Evolutionary conservation across 306 rosid genomes (phyloP).

Genomic region (Gleditsia sinensis): DNA sequence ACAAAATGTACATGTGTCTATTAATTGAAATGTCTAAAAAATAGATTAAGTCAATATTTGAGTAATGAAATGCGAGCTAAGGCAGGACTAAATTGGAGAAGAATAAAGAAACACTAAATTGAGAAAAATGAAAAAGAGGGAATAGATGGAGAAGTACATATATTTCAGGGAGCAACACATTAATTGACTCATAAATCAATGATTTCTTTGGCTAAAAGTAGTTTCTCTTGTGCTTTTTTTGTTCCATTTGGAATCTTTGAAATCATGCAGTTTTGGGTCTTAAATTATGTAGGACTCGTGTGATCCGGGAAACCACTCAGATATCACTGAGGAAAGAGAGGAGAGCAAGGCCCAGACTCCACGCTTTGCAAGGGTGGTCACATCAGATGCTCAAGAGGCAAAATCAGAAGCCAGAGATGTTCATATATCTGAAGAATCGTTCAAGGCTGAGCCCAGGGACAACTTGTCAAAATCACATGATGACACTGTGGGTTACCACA

Average conservation of each 20-base stretch:
- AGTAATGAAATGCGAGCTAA: too few relatives aligned
- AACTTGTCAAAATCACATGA: slow-evolving; percentile 42
- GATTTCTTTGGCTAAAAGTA: slow-evolving; percentile 30
- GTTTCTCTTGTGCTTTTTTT: slow-evolving; percentile 8
- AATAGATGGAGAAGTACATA: too few relatives aligned
- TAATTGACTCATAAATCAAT: too few relatives aligned
- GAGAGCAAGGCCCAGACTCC: slow-evolving; percentile 62
- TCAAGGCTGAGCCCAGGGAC: slow-evolving; percentile 41
- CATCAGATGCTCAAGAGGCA: slow-evolving; percentile 44
- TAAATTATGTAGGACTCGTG: slow-evolving; percentile 67
- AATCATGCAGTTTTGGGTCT: slow-evolving; percentile 32
- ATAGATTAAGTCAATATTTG: too few relatives aligned
- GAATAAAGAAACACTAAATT: too few relatives aligned
- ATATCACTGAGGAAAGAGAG: slow-evolving; percentile 79
- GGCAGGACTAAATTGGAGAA: too few relatives aligned
- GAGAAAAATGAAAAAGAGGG: too few relatives aligned
- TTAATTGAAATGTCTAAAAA: too few relatives aligned
- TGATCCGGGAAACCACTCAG: slow-evolving; percentile 87
- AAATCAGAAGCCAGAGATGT: slow-evolving; percentile 38
- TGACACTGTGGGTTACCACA: slow-evolving; percentile 36
- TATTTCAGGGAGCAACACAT: too few relatives aligned
- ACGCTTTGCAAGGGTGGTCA: slow-evolving; percentile 33
- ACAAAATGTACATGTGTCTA: too few relatives aligned
- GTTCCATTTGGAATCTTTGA: slow-evolving; percentile 7
- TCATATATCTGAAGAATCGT: slow-evolving; percentile 39